Evolutionary conservation across 2,329 filamentous ascomycete species (phyloP).

Genomic region (Aureobasidium sp.): DNA sequence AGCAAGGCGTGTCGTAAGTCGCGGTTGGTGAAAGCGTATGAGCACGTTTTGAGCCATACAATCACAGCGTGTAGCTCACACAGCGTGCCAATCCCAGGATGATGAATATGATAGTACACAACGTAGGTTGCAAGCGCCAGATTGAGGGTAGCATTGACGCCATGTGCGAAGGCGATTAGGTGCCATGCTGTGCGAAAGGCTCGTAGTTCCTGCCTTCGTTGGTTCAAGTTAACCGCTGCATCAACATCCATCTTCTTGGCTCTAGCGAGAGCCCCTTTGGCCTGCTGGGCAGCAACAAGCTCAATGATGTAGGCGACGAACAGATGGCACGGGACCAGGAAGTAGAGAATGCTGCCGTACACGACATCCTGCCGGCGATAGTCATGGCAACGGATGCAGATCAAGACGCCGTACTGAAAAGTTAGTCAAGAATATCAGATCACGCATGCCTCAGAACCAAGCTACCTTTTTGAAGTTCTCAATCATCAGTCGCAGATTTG

Average conservation of each 20-base stretch:
- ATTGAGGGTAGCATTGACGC: constrained; percentile 74
- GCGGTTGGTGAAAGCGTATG: constrained; percentile 93
- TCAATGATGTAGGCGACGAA: constrained; percentile 89
- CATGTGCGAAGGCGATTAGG: constrained; percentile 71
- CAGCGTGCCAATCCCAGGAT: constrained; percentile 86
- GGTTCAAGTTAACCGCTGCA: constrained; percentile 43
- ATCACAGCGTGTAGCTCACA: constrained; percentile 89
- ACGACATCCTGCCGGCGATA: constrained; percentile 71
- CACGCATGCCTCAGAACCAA: neutral
- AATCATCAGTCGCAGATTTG: constrained; percentile 88
- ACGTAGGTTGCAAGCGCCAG: constrained; percentile 73
- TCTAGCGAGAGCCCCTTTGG: constrained; percentile 58
- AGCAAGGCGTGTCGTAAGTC: constrained; percentile 80
- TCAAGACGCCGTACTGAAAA: constrained; percentile 74
- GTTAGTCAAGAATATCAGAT: neutral
- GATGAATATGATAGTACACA: constrained; percentile 86
- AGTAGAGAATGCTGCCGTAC: constrained; percentile 70
- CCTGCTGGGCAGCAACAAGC: constrained; percentile 70
- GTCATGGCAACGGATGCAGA: constrained; percentile 85
- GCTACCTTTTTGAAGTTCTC: constrained; percentile 90
- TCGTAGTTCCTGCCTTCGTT: constrained; percentile 47
- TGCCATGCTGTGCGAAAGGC: constrained; percentile 56
- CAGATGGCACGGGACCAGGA: constrained; percentile 83
- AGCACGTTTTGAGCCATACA: constrained; percentile 92
- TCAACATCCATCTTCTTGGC: constrained; percentile 38